phyloP scores from a whole-genome alignment of 169 alveolate species.

The Cryptosporidium andersoni region DNA sequence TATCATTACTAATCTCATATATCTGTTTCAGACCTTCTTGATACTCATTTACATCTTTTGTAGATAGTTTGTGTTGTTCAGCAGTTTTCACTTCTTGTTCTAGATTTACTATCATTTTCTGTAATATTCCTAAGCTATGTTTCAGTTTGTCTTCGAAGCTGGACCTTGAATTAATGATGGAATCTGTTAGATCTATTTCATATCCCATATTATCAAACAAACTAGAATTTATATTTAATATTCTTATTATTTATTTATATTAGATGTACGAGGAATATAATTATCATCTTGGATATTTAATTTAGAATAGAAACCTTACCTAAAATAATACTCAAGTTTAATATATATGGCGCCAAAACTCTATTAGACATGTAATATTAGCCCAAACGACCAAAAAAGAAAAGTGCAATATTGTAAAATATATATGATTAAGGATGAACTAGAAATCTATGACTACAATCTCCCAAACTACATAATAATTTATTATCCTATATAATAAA shows the following conservation, averaged over 20 bases:
- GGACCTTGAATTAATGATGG: conserved; percentile 1
- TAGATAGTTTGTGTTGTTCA: not conserved
- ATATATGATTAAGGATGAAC: too few species aligned
- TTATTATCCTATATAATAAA: not conserved
- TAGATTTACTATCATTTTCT: not conserved
- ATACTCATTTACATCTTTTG: conserved; percentile 9
- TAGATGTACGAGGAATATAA: not conserved
- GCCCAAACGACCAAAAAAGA: too few species aligned
- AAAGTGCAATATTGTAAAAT: too few species aligned
- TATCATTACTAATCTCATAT: not conserved
- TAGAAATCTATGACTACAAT: too few species aligned
- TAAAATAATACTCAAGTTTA: too few species aligned
- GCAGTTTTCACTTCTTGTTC: not conserved
- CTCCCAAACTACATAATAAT: too few species aligned
- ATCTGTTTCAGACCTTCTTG: too few species aligned
- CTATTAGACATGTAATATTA: too few species aligned
- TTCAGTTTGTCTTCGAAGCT: not conserved
- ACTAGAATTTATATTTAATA: too few species aligned
- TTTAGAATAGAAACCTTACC: too few species aligned
- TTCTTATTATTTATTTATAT: not conserved
- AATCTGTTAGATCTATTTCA: not conserved
- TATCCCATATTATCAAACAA: not conserved
- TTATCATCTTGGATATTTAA: too few species aligned
- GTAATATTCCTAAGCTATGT: not conserved
- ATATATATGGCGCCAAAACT: too few species aligned